phyloP scores from a whole-genome alignment of 2,329 filamentous ascomycete species.

The Penicillium olsonii region DNA sequence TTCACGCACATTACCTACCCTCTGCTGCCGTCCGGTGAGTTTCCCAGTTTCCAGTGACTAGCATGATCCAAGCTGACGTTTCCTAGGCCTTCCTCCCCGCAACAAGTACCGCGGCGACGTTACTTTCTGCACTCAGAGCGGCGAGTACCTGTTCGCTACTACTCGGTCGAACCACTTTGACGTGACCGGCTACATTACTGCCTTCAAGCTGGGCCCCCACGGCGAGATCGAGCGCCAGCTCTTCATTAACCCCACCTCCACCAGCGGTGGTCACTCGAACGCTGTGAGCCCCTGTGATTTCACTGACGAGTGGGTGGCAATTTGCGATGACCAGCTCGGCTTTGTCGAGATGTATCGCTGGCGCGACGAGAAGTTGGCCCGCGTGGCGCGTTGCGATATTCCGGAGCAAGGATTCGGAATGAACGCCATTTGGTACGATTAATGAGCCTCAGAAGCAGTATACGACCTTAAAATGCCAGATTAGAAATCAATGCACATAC shows the following conservation, averaged over 20 bases:
- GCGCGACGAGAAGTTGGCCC: conserved; percentile 75
- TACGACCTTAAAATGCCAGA: neutral
- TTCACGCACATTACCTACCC: conserved; percentile 78
- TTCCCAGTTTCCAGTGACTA: neutral
- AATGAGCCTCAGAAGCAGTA: conserved; percentile 4
- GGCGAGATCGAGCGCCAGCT: conserved; percentile 77
- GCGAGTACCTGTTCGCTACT: conserved; percentile 78
- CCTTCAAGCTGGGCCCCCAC: conserved; percentile 68
- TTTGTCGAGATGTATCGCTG: conserved; percentile 87
- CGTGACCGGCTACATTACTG: conserved; percentile 79
- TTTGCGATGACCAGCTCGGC: conserved; percentile 85
- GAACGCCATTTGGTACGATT: conserved; percentile 97
- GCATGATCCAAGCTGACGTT: neutral
- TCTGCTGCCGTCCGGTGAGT: conserved; percentile 73
- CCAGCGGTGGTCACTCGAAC: conserved; percentile 84
- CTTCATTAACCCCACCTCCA: conserved; percentile 79
- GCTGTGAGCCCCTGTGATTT: conserved; percentile 82
- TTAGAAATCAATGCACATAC: neutral
- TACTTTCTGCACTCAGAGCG: conserved; percentile 69
- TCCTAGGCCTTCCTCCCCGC: conserved; percentile 40
- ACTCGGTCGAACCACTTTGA: conserved; percentile 75
- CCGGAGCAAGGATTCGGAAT: conserved; percentile 90
- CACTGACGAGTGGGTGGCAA: conserved; percentile 84
- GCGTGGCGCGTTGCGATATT: conserved; percentile 75
- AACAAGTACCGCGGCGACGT: conserved; percentile 80